Evolutionary conservation across 192 early-diverging fungal genomes (phyloP).

Genomic region (Haplosporangium gracile): DNA sequence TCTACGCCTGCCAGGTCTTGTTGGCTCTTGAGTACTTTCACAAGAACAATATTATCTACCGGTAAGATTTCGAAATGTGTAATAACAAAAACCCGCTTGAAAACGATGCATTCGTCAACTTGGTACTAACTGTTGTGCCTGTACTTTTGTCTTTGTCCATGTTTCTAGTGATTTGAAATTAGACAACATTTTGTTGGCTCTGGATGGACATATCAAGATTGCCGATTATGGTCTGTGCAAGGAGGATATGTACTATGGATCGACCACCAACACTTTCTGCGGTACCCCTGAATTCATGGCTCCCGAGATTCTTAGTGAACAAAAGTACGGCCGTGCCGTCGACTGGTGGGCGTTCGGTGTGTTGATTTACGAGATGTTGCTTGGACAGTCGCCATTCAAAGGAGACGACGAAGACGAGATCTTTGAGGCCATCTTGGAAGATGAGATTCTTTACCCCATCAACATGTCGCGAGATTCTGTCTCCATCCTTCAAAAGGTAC

Average conservation of each 20-base stretch:
- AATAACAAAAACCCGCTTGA: neutral
- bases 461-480: conserved; percentile 96
- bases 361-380: conserved; percentile 90
- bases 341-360: conserved; percentile 99
- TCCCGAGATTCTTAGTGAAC: conserved; percentile 95
- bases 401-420: conserved; percentile 99
- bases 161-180: conserved; percentile 88
- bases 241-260: conserved; percentile 92
- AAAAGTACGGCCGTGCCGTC: conserved; percentile 95
- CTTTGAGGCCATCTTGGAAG: conserved; percentile 96
- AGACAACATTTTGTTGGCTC: conserved; percentile 93
- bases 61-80: conserved; percentile 22
- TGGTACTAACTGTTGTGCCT: neutral
- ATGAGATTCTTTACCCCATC: conserved; percentile 95
- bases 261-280: conserved; percentile 95
- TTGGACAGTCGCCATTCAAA: conserved; percentile 93
- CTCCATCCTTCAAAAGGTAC: conserved; percentile 87
- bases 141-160: neutral
- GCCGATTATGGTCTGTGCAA: conserved; percentile 99
- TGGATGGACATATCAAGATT: conserved; percentile 97
- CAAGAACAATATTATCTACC: conserved; percentile 92
- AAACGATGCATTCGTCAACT: too few relatives aligned
- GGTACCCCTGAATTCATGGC: conserved; percentile 99
- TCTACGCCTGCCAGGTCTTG: conserved; percentile 96
- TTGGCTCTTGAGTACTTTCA: conserved; percentile 98